A percentile compares a stretch with the other conserved stretches of the same genome.
Conservation (phyloP, 2,329 filamentous ascomycete species). For the Cercospora sojina region DNA sequence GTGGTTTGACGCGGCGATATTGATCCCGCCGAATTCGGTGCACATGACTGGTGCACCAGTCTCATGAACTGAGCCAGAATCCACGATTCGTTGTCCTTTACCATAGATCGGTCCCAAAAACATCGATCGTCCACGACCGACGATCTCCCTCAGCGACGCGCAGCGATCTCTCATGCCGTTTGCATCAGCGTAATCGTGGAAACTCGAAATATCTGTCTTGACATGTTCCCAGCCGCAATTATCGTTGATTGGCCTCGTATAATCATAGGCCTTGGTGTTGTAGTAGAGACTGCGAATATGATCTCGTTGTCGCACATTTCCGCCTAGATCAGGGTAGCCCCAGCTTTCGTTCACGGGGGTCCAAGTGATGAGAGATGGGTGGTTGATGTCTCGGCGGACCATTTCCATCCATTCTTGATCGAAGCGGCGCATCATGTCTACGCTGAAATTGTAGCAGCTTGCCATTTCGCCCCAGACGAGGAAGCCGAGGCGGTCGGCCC, state of each 20-base stretch:
- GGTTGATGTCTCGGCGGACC: constrained; percentile 64
- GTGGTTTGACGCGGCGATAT: constrained; percentile 55
- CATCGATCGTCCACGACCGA: constrained; percentile 56
- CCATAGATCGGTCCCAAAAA: constrained; percentile 54
- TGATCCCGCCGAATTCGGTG: constrained; percentile 68
- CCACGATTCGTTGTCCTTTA: constrained; percentile 34
- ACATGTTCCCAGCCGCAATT: constrained; percentile 73
- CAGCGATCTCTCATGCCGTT: constrained; percentile 58
- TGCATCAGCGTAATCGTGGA: constrained; percentile 66
- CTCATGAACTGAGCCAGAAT: constrained; percentile 53
- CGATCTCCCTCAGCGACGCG: constrained; percentile 53
- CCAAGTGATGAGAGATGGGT: constrained; percentile 64
- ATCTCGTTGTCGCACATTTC: constrained; percentile 59
- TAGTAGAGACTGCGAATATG: constrained; percentile 65
- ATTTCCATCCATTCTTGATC: constrained; percentile 64
- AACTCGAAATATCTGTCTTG: constrained; percentile 62
- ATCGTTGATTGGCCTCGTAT: constrained; percentile 65
- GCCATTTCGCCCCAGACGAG: constrained; percentile 66
- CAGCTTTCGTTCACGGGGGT: constrained; percentile 65
- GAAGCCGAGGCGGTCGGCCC: constrained; percentile 61
- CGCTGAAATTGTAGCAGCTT: constrained; percentile 62
- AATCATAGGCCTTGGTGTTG: constrained; percentile 62
- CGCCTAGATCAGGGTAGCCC: constrained; percentile 61
- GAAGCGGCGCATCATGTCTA: constrained; percentile 60
- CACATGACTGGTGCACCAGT: constrained; percentile 62